phyloP scores from a whole-genome alignment of 2,329 filamentous ascomycete genomes.

The Botryotinia convoluta region DNA sequence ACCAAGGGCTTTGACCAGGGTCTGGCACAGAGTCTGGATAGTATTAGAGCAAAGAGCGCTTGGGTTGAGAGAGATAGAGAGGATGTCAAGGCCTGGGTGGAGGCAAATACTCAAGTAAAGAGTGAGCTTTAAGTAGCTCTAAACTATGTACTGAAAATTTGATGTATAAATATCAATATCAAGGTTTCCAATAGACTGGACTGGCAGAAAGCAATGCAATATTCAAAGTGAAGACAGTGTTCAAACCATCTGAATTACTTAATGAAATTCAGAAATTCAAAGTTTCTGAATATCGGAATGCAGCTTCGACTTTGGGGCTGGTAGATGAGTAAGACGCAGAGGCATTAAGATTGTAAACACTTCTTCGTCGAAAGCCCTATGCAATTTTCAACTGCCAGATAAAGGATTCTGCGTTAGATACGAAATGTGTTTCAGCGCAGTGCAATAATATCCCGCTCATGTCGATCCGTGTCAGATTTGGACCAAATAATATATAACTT shows the following conservation, averaged over 20 bases:
- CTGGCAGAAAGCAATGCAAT: neutral
- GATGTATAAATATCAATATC: neutral
- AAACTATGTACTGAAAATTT: neutral
- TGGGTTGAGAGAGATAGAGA: conserved; percentile 75
- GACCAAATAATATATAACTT: neutral
- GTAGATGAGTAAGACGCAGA: neutral
- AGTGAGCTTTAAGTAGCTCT: conserved; percentile 31
- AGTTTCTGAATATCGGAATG: neutral
- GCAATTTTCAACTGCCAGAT: neutral
- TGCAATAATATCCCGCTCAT: neutral
- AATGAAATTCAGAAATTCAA: neutral
- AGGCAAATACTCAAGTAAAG: conserved; percentile 49
- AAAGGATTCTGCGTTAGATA: neutral
- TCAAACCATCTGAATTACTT: neutral
- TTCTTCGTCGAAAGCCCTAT: neutral
- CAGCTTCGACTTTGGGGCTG: neutral
- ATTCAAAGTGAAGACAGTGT: neutral
- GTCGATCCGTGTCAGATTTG: neutral
- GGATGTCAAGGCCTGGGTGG: conserved; percentile 73
- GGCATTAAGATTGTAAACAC: neutral
- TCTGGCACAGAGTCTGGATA: conserved; percentile 84
- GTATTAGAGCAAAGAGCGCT: conserved; percentile 77
- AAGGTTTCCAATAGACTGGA: neutral
- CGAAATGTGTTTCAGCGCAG: neutral
- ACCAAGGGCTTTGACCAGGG: conserved; percentile 86